phyloP scores from a whole-genome alignment of 805 yeast genomes.

The Ogataea nitratoaversa region DNA sequence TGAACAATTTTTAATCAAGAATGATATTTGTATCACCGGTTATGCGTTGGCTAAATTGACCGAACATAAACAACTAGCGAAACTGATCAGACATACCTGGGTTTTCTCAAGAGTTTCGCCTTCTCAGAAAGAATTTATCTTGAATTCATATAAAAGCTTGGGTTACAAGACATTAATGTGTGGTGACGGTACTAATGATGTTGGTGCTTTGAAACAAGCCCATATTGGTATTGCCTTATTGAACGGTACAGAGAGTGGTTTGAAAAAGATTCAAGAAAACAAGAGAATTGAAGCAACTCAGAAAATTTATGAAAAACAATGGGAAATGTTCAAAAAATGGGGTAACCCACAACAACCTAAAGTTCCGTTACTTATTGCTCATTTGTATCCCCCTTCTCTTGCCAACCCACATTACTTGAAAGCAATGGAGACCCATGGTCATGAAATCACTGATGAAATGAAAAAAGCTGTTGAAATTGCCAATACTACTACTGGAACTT shows the following conservation, averaged over 20 bases:
- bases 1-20: constrained; percentile 49
- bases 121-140: constrained; percentile 85
- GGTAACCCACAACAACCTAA: constrained; percentile 77
- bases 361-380: constrained; percentile 85
- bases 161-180: constrained; percentile 97
- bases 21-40: constrained; percentile 92
- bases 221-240: constrained; percentile 97
- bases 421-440: constrained; percentile 83
- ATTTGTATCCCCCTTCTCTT: constrained; percentile 94
- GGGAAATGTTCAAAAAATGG: constrained; percentile 76
- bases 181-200: constrained; percentile 99
- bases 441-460: constrained; percentile 71
- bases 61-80: constrained; percentile 64
- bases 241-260: constrained; percentile 93
- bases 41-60: constrained; percentile 70
- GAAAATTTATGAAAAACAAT: constrained; percentile 79
- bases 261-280: constrained; percentile 83
- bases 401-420: constrained; percentile 80
- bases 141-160: constrained; percentile 75
- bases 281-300: constrained; percentile 60
- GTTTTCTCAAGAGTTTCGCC: constrained; percentile 98
- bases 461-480: constrained; percentile 55
- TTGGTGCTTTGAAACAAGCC: constrained; percentile 98
- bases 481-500: constrained; percentile 17
- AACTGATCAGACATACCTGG: constrained; percentile 86